These are phyloP conservation scores for Oropetium thomaeum DNA, from an alignment of 176 grass and related monocot species.

Conservation along the genomic window DNA sequence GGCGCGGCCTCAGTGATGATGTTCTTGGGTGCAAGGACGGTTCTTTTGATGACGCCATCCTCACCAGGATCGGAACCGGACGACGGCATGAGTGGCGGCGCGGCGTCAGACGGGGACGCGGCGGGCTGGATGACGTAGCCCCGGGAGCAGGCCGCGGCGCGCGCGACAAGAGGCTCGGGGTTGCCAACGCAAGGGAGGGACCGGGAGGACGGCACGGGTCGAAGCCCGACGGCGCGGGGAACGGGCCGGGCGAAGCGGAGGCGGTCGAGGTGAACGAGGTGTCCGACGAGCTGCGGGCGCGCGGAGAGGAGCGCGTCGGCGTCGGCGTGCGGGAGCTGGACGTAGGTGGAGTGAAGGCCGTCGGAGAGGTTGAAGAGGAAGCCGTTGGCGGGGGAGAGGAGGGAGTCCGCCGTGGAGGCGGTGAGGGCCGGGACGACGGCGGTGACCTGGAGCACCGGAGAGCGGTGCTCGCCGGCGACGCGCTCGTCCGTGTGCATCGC, in stretches of 20 bases:
- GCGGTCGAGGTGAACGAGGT: slow-evolving; percentile 80
- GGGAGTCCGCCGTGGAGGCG: slow-evolving; percentile 68
- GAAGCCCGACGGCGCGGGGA: slow-evolving; percentile 58
- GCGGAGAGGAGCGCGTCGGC: slow-evolving; percentile 66
- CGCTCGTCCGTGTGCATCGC: slow-evolving; percentile 73
- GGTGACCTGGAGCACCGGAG: slow-evolving; percentile 74
- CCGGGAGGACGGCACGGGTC: slow-evolving; percentile 52
- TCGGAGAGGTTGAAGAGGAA: slow-evolving; percentile 89
- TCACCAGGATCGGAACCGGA: background rate
- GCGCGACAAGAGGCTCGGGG: slow-evolving; percentile 63
- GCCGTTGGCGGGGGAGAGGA: slow-evolving; percentile 80
- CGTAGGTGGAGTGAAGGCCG: slow-evolving; percentile 73
- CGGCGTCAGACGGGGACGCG: slow-evolving; percentile 36
- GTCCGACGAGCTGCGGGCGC: slow-evolving; percentile 67
- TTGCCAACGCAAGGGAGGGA: slow-evolving; percentile 44
- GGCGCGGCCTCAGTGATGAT: slow-evolving; percentile 22
- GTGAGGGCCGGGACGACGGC: slow-evolving; percentile 76
- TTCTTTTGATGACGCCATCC: background rate
- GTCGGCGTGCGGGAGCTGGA: slow-evolving; percentile 51
- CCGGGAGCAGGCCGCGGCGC: slow-evolving; percentile 29
- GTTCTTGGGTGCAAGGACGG: slow-evolving; percentile 28
- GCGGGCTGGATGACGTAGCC: slow-evolving; percentile 75
- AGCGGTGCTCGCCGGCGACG: slow-evolving; percentile 72
- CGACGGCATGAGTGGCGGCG: slow-evolving; percentile 64
- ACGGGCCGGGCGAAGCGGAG: slow-evolving; percentile 65